A percentile compares a stretch with the other conserved stretches of the same genome.
These are phyloP conservation scores for Gaillardinia entomophila DNA, from an alignment of 805 yeast genomes.

Conservation along the genomic window DNA sequence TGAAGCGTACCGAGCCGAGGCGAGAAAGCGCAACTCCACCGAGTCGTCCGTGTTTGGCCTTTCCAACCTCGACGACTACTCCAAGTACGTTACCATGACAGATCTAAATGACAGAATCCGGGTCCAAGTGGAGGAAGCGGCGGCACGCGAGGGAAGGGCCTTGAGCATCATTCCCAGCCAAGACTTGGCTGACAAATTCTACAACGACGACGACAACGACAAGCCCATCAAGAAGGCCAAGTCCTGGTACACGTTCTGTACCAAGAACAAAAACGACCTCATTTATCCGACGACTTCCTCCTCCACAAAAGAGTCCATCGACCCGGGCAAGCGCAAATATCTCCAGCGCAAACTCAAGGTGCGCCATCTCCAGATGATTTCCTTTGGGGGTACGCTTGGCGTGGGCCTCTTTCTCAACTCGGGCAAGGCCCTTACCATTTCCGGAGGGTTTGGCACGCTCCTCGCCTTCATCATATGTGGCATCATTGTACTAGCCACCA, in stretches of 20 bases:
- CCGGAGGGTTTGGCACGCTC: slow-evolving; percentile 74
- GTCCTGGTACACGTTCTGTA: background rate
- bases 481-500: slow-evolving; percentile 57
- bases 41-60: slow-evolving; percentile 22
- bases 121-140: slow-evolving; percentile 8
- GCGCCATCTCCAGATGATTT: slow-evolving; percentile 71
- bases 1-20: background rate
- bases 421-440: slow-evolving; percentile 66
- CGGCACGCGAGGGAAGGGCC: slow-evolving; percentile 13
- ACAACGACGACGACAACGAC: slow-evolving; percentile 7
- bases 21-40: background rate
- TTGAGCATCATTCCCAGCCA: slow-evolving; percentile 18
- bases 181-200: slow-evolving; percentile 23
- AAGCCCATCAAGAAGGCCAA: slow-evolving; percentile 1
- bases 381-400: slow-evolving; percentile 74
- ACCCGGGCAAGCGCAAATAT: slow-evolving; percentile 5
- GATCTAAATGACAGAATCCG: slow-evolving; percentile 28
- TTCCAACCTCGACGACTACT: slow-evolving; percentile 29
- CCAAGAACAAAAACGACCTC: slow-evolving; percentile 1
- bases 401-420: slow-evolving; percentile 67
- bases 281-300: slow-evolving; percentile 1
- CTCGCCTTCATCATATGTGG: slow-evolving; percentile 65
- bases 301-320: background rate
- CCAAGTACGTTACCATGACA: slow-evolving; percentile 25
- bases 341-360: slow-evolving; percentile 57